Percentiles rank a stretch among this genome's conserved stretches.
phyloP scores from a whole-genome alignment of 495 filamentous ascomycete species.

The Lophiostoma macrostomum region DNA sequence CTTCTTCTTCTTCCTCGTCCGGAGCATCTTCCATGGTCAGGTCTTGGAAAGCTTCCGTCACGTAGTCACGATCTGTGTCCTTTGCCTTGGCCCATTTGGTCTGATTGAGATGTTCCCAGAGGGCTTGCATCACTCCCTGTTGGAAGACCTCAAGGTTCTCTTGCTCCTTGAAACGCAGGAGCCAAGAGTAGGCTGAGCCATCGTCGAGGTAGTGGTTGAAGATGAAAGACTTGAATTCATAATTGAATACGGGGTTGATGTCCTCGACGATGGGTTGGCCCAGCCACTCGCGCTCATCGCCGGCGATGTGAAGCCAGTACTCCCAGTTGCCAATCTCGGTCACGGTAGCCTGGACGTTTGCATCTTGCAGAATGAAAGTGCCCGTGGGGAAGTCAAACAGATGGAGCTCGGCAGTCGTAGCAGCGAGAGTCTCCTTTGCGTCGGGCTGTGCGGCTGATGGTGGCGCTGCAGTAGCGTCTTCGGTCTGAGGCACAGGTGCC shows the following conservation, averaged over 20 bases:
- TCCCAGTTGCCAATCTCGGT: conserved; percentile 87
- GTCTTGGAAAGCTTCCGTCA: conserved; percentile 93
- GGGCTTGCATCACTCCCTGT: conserved; percentile 86
- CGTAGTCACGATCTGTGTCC: conserved; percentile 88
- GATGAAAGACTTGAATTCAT: conserved; percentile 95
- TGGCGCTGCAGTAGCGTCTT: conserved; percentile 52
- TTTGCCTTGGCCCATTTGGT: conserved; percentile 91
- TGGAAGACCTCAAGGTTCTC: conserved; percentile 82
- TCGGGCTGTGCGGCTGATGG: conserved; percentile 63
- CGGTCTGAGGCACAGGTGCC: conserved; percentile 22
- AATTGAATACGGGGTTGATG: conserved; percentile 98
- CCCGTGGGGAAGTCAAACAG: conserved; percentile 85
- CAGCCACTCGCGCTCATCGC: conserved; percentile 77
- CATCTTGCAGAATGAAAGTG: conserved; percentile 79
- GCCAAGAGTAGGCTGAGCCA: conserved; percentile 92
- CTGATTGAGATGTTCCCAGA: conserved; percentile 97
- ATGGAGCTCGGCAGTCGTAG: conserved; percentile 81
- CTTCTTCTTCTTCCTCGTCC: conserved; percentile 46
- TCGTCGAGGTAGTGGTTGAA: conserved; percentile 93
- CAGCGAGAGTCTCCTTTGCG: conserved; percentile 65
- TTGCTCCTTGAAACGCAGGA: conserved; percentile 84
- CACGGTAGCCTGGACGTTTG: conserved; percentile 70
- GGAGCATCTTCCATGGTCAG: conserved; percentile 82
- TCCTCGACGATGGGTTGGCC: conserved; percentile 81
- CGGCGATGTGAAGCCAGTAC: conserved; percentile 90